Conservation (phyloP, 768 basidiomycete genomes). For the Postia placenta region DNA sequence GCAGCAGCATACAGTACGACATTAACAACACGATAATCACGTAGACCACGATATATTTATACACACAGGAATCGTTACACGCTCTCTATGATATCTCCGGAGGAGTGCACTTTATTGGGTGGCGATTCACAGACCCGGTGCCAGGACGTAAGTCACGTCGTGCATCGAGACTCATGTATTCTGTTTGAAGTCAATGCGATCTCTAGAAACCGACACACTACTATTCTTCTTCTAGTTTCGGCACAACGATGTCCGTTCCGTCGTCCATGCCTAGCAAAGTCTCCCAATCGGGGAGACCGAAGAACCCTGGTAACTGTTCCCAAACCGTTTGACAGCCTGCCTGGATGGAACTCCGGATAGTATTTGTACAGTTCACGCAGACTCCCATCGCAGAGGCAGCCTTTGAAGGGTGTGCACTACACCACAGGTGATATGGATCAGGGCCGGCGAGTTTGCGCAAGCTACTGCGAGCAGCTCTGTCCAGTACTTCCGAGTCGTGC, state of each 20-base stretch:
- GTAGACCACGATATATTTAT: not conserved
- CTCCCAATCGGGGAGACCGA: slow-evolving; percentile 5
- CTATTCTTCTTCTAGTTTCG: too few relatives aligned
- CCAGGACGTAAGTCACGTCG: too few relatives aligned
- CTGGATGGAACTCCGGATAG: not conserved
- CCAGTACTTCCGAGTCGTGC: not conserved
- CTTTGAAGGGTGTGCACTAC: not conserved
- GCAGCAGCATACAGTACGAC: not conserved
- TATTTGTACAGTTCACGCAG: not conserved
- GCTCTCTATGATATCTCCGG: too few relatives aligned
- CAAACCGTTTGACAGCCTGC: not conserved
- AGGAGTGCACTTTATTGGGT: too few relatives aligned
- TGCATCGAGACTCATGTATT: too few relatives aligned
- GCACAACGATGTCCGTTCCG: too few relatives aligned
- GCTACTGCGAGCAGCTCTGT: not conserved
- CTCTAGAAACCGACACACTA: too few relatives aligned
- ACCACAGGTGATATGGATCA: slow-evolving; percentile 1
- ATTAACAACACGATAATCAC: not conserved
- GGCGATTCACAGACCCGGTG: too few relatives aligned
- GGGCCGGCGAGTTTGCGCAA: not conserved
- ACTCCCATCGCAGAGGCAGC: not conserved
- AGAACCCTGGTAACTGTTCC: slow-evolving; percentile 1
- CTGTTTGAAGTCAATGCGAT: too few relatives aligned
- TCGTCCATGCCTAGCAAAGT: not conserved
- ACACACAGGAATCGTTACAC: too few relatives aligned